Percentiles rank a stretch among this genome's conserved stretches.
These are phyloP conservation scores for Achaetomiella virescens DNA, from an alignment of 495 filamentous ascomycete genomes.

Conservation along the genomic window DNA sequence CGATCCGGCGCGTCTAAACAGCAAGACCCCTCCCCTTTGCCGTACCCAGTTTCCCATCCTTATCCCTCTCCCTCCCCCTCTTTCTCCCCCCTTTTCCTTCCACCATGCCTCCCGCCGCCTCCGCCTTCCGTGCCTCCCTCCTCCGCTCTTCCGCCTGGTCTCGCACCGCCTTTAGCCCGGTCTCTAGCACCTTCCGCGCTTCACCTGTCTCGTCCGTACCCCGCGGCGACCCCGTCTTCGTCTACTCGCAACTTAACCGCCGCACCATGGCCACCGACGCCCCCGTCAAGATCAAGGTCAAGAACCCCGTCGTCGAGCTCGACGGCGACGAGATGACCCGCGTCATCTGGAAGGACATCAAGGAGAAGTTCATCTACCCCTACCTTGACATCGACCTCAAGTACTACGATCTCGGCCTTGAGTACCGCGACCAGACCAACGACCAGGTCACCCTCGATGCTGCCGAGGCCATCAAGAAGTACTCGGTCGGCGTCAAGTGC, in stretches of 20 bases:
- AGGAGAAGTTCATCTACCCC: conserved; percentile 92
- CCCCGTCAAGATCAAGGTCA: conserved; percentile 80
- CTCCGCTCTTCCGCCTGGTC: conserved; percentile 22
- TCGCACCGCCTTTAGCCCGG: conserved; percentile 14
- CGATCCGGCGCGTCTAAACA: conserved; percentile 22
- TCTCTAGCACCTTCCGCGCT: conserved; percentile 13
- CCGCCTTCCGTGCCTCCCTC: conserved; percentile 26
- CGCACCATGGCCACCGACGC: conserved; percentile 36
- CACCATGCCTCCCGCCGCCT: conserved; percentile 28
- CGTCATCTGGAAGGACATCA: conserved; percentile 98
- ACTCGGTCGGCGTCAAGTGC: conserved; percentile 97
- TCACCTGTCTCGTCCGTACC: conserved; percentile 4
- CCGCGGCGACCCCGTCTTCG: conserved; percentile 19
- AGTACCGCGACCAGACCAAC: conserved; percentile 91
- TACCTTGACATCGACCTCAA: conserved; percentile 97
- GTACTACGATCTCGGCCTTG: conserved; percentile 96
- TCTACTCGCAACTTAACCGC: conserved; percentile 26
- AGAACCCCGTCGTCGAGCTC: conserved; percentile 94
- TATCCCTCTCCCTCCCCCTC: conserved; percentile 13
- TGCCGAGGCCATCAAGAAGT: conserved; percentile 97
- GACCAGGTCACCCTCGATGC: conserved; percentile 92
- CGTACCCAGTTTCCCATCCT: conserved; percentile 12
- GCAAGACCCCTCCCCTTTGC: neutral
- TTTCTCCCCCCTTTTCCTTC: conserved; percentile 6
- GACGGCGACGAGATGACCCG: conserved; percentile 99